phyloP scores from a whole-genome alignment of 495 filamentous ascomycete species.

The Chaetomium tenue region DNA sequence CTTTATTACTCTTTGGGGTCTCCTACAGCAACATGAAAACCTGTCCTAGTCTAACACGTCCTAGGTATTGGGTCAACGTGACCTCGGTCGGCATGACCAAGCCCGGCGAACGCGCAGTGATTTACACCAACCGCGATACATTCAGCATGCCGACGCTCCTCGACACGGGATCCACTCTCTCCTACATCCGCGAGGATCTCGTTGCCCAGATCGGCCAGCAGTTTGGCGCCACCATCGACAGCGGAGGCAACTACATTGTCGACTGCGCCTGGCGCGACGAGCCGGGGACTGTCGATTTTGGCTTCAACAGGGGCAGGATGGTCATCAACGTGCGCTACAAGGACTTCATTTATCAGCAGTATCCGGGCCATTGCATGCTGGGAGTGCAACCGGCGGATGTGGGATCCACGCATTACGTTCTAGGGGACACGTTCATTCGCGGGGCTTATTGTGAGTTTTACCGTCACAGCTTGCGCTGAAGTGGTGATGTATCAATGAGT shows the following conservation, averaged over 20 bases:
- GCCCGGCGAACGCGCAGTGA: constrained; percentile 29
- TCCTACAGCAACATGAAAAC: not conserved
- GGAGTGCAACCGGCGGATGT: constrained; percentile 44
- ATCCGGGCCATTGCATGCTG: constrained; percentile 40
- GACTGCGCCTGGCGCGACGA: constrained; percentile 38
- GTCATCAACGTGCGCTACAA: constrained; percentile 45
- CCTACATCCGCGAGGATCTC: constrained; percentile 41
- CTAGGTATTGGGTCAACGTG: constrained; percentile 46
- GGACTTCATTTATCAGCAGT: constrained; percentile 45
- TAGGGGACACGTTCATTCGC: constrained; percentile 47
- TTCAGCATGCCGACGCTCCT: constrained; percentile 43
- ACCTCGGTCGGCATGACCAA: constrained; percentile 44
- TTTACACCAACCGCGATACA: constrained; percentile 33
- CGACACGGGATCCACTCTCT: constrained; percentile 46
- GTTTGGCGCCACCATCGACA: constrained; percentile 38
- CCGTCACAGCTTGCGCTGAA: not conserved
- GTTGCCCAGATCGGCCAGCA: constrained; percentile 39
- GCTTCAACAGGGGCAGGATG: constrained; percentile 45
- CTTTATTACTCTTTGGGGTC: not conserved
- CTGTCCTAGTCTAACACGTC: not conserved
- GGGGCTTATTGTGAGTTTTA: constrained; percentile 43
- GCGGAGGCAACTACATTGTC: constrained; percentile 40
- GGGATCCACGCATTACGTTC: constrained; percentile 36
- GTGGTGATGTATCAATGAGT: not conserved
- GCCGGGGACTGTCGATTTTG: constrained; percentile 45